A percentile compares a stretch with the other conserved stretches of the same genome.
Evolutionary conservation across 2,329 filamentous ascomycete species (phyloP).

Genomic region (Onygenales sp.): DNA sequence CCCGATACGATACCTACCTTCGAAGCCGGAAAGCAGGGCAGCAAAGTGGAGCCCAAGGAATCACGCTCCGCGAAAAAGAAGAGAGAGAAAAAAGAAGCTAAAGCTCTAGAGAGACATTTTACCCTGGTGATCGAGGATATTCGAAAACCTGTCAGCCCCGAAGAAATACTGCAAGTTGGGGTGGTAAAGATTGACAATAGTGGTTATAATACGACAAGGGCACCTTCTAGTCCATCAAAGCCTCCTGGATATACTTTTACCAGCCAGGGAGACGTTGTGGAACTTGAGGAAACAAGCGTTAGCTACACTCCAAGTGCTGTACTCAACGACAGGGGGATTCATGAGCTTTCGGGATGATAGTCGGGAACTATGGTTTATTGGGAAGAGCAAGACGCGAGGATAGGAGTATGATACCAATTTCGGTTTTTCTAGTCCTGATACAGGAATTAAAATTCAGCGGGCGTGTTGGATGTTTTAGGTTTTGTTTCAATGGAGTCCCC

Average conservation of each 20-base stretch:
- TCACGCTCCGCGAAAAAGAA: neutral
- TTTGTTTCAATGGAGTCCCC: neutral
- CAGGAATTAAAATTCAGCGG: too few relatives aligned
- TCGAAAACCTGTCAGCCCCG: neutral
- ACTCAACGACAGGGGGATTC: neutral
- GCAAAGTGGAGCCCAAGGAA: neutral
- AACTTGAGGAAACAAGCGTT: neutral
- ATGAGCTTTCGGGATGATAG: neutral
- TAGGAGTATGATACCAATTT: neutral
- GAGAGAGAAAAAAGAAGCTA: slow-evolving; percentile 5
- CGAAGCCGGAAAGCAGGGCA: neutral
- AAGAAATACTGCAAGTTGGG: neutral
- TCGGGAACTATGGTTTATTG: neutral
- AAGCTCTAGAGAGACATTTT: slow-evolving; percentile 6
- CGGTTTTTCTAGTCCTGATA: neutral
- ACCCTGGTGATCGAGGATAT: slow-evolving; percentile 5
- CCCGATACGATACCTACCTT: neutral
- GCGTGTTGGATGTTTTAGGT: neutral
- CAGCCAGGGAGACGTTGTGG: neutral
- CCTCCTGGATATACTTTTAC: neutral
- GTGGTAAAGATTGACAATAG: neutral
- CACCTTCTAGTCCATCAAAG: neutral
- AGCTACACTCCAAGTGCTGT: neutral
- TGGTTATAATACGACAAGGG: neutral
- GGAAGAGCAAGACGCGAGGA: neutral